Evolutionary conservation across 2,329 filamentous ascomycete species (phyloP), one percentile per base, ranked within the genome.

Genomic region (Aspergillus calidoustus): DNA sequence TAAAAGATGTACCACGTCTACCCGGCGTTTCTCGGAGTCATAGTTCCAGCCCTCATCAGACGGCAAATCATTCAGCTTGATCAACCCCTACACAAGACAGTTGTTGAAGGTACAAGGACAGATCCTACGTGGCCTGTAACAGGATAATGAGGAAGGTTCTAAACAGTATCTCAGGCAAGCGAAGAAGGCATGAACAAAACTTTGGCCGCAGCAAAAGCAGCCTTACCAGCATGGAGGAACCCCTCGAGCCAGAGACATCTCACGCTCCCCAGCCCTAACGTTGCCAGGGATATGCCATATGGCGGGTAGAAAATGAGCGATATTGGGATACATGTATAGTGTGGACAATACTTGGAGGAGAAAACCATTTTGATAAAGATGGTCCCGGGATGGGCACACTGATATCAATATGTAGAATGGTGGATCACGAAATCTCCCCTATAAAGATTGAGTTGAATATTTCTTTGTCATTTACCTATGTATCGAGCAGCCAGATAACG

Each of bases 241-340:
- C 68, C 78, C 19, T 71, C 72, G 4, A 28, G 25, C 25, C 25
- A 28, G 25, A 28, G 6, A 28, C 25, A 28, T 28, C 25, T 28
- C 25, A 28, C 25, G 4, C 2, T 28, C 25, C 25, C 25, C 25
- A 77, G 74, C 57, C 78, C 78, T 0, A 73, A 69, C 1, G 71
- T 67, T 22, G 74, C 73, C 1, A 71, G 68, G 49, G 79, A 81
- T 52, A 70, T 75, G 70, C 78, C 79, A 0, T 80, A 81, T 67
- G 79, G 79, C 9, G 79, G 80, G 0, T 79, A 74, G 59, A 82
- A 81, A 68, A 73, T 72, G 50, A 78, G 76, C 63, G 78, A 78
- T 0, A 68, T 73, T 57, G 77, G 75, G 77, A 81, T 64, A 48
- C 9, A 49, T 56, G 43, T 30, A 43, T 17, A 48, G 48, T 28